These are phyloP conservation scores for Nicotiana benthamiana DNA, from an alignment of 257 asterid species.

Conservation along the genomic window DNA sequence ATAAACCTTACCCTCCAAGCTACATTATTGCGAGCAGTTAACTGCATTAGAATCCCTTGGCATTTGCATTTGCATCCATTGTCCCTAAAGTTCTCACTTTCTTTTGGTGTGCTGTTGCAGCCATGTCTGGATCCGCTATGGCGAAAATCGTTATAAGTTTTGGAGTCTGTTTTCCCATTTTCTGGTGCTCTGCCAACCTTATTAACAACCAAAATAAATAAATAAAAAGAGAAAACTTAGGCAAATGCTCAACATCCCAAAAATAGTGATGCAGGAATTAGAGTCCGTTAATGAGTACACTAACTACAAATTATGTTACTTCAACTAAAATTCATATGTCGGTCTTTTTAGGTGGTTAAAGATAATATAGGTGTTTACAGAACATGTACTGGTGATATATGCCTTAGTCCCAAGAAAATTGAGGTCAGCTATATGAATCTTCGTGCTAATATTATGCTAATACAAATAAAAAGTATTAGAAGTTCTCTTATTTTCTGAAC, in stretches of 20 bases:
- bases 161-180: neutral
- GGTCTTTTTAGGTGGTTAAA: too few species aligned
- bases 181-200: neutral
- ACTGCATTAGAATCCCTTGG: neutral
- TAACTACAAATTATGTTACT: too few species aligned
- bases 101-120: neutral
- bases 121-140: neutral
- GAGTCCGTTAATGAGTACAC: neutral
- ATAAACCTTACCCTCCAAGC: constrained; percentile 2
- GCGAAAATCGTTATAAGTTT: neutral
- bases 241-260: neutral
- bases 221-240: neutral
- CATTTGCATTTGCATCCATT: neutral
- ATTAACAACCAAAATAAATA: neutral
- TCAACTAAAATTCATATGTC: too few species aligned
- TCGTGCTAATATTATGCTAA: too few species aligned
- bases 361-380: too few species aligned
- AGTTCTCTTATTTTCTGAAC: too few species aligned
- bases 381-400: too few species aligned
- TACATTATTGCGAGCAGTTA: neutral
- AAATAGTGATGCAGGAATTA: neutral
- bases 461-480: too few species aligned
- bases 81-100: neutral
- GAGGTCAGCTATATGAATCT: too few species aligned
- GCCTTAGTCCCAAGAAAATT: too few species aligned